These are phyloP conservation scores for Scutellaria barbata DNA, from an alignment of 257 asterid species.

Conservation along the genomic window DNA sequence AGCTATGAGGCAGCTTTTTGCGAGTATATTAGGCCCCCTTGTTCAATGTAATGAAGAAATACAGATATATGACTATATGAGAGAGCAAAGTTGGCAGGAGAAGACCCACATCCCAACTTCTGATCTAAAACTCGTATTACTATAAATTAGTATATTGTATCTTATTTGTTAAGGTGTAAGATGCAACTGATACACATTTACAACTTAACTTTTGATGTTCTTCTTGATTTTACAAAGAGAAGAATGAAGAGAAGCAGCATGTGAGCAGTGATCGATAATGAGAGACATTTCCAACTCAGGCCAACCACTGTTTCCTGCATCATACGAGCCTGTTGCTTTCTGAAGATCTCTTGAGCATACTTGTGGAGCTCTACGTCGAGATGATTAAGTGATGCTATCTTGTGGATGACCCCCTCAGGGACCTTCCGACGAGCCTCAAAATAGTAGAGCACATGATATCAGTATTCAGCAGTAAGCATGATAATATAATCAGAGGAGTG, in stretches of 20 bases:
- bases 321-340: conserved; percentile 57
- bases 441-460: conserved; percentile 4
- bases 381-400: conserved; percentile 68
- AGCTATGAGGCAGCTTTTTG: no score
- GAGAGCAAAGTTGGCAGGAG: no score
- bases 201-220: conserved; percentile 67
- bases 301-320: not conserved
- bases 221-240: conserved; percentile 63
- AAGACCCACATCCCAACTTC: no score
- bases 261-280: conserved; percentile 43
- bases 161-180: no score
- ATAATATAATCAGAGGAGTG: no score
- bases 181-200: conserved; percentile 32
- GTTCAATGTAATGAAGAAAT: conserved; percentile 11
- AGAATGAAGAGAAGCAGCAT: conserved; percentile 50
- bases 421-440: conserved; percentile 76
- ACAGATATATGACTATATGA: not conserved
- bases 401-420: conserved; percentile 58
- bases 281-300: conserved; percentile 38
- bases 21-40: not conserved
- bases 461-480: not conserved
- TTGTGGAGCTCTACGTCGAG: conserved; percentile 75
- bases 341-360: conserved; percentile 70
- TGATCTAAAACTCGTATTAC: no score
- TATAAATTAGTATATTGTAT: no score